Evolutionary conservation across 805 yeast species (phyloP), one percentile per base, ranked within the genome.

Genomic region (Grigorovia jiainica): DNA sequence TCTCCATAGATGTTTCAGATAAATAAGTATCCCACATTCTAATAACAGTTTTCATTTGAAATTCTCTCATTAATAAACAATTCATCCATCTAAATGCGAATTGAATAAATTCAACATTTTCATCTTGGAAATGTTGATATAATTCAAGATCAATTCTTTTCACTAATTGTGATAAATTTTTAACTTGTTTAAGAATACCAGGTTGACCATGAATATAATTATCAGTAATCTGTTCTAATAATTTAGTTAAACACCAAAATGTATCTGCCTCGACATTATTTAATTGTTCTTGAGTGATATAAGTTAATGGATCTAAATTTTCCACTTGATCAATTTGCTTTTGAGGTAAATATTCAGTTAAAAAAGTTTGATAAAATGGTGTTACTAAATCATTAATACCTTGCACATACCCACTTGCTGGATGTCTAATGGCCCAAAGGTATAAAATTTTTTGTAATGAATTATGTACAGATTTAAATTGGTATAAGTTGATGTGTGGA

Each of bases 31-130:
- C 98, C 97, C 98, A 92, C 95, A 92, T 90, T 43, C 98, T 71
- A 18, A 89, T 79, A 5, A 89, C 83, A 46, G 86, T 75, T 24
- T 68, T 67, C 54, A 92, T 78, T 34, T 81, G 77, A 36, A 92
- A 71, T 54, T 92, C 98, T 50, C 98, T 76, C 98, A 92, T 92
- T 39, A 92, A 67, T 54, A 92, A 67, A 66, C 98, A 92, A 64
- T 92, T 92, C 97, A 92, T 92, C 98, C 98, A 92, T 51, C 98
- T 72, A 66, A 92, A 92, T 17, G 96, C 78, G 62, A 92, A 92
- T 63, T 92, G 98, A 48, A 92, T 78, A 55, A 92, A 92, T 61
- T 92, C 95, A n/a, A 92, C 77, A 38, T 84, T 84, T 58, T 92
- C 96, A 1, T 61, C 55, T 45, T 79, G 79, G 48, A 92, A 75